These are phyloP conservation scores for Cutaneotrichosporon sp. DNA, from an alignment of 1,284 basidiomycete species.

Conservation along the genomic window DNA sequence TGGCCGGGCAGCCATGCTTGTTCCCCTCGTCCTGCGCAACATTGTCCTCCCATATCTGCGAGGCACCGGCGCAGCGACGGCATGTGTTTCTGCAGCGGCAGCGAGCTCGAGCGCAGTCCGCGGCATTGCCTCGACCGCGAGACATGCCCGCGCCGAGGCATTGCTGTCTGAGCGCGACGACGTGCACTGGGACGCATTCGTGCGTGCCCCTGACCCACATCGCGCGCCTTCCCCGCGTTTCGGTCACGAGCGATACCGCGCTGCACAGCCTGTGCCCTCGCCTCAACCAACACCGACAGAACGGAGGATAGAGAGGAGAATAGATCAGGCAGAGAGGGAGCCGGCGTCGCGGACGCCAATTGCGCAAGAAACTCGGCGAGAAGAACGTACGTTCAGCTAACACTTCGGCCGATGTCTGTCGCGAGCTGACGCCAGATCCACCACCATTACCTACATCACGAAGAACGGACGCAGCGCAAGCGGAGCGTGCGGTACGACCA, in stretches of 20 bases:
- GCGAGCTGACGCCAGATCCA: not conserved
- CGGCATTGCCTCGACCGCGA: conserved; percentile 4
- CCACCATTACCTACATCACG: not conserved
- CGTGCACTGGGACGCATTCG: conserved; percentile 1
- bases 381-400: not conserved
- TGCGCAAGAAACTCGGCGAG: not conserved
- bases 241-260: no score
- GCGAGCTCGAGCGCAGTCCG: not conserved
- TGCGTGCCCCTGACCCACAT: not conserved
- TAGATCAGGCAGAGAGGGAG: not conserved
- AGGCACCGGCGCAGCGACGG: conserved; percentile 1
- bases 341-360: not conserved
- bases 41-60: conserved; percentile 21
- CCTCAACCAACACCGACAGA: not conserved
- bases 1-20: conserved; percentile 21
- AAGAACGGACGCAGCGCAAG: not conserved
- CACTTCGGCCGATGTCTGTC: no score
- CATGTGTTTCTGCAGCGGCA: no score
- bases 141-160: conserved; percentile 7
- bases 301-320: not conserved
- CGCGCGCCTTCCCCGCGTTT: no score
- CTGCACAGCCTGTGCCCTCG: not conserved
- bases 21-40: conserved; percentile 16
- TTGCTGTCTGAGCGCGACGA: not conserved
- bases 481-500: not conserved